Evolutionary conservation across 495 filamentous ascomycete species (phyloP).

Genomic region (Paragyromitra xinjiangensis): DNA sequence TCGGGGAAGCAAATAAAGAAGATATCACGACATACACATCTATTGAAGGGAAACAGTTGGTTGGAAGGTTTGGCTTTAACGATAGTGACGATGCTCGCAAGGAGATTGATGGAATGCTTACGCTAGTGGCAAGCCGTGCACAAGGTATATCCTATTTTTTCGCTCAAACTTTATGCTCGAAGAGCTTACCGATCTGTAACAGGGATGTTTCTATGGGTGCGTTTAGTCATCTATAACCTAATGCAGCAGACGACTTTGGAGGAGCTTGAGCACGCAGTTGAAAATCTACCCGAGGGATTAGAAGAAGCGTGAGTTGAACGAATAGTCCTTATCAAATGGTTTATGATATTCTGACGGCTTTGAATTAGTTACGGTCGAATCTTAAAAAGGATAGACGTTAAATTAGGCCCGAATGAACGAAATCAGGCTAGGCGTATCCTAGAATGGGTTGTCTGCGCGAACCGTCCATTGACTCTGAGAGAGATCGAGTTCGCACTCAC

Average conservation of each 20-base stretch:
- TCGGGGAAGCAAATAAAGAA: slow-evolving; percentile 17
- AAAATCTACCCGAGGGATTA: slow-evolving; percentile 59
- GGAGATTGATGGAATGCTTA: slow-evolving; percentile 46
- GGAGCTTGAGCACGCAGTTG: slow-evolving; percentile 54
- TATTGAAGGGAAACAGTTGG: slow-evolving; percentile 55
- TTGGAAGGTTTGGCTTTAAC: slow-evolving; percentile 46
- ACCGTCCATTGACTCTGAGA: slow-evolving; percentile 61
- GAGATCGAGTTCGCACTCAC: slow-evolving; percentile 63
- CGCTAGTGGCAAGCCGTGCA: slow-evolving; percentile 48
- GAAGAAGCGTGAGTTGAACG: slow-evolving; percentile 59
- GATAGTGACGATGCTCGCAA: slow-evolving; percentile 40
- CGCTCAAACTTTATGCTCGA: neutral
- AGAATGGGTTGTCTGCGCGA: slow-evolving; percentile 62
- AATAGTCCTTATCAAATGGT: neutral
- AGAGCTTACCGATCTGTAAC: slow-evolving; percentile 19
- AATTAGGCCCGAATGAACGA: slow-evolving; percentile 49
- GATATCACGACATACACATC: slow-evolving; percentile 25
- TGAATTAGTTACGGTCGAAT: slow-evolving; percentile 60
- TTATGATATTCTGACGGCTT: neutral
- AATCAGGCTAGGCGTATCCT: slow-evolving; percentile 58
- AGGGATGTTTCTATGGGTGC: slow-evolving; percentile 66
- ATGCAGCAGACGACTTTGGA: slow-evolving; percentile 57
- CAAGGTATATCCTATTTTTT: slow-evolving; percentile 15
- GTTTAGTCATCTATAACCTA: slow-evolving; percentile 62
- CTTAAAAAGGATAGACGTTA: slow-evolving; percentile 57